Conservation (phyloP, 768 basidiomycete genomes). For the Termitomyces sp. region DNA sequence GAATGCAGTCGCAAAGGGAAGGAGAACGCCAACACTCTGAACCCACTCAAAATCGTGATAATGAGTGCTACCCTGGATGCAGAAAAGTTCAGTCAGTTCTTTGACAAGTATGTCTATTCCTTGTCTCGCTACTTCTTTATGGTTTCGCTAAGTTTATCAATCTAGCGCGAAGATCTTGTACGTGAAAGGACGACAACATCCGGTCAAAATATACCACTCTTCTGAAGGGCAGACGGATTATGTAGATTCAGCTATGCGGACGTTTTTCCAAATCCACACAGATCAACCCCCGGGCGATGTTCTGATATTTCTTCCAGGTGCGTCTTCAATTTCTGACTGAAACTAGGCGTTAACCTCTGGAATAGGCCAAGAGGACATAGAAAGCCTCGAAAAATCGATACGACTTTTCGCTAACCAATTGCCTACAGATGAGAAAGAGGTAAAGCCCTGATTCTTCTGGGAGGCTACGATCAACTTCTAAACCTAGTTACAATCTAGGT, state of each 20-base stretch:
- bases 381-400: slow-evolving; percentile 77
- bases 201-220: slow-evolving; percentile 83
- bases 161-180: slow-evolving; percentile 86
- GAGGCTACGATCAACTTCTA: background rate
- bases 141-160: background rate
- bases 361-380: slow-evolving; percentile 96
- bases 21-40: slow-evolving; percentile 30
- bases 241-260: slow-evolving; percentile 83
- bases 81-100: slow-evolving; percentile 89
- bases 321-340: background rate
- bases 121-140: background rate
- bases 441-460: slow-evolving; percentile 26
- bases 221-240: slow-evolving; percentile 76
- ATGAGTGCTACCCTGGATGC: slow-evolving; percentile 99
- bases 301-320: slow-evolving; percentile 89
- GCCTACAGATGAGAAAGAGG: slow-evolving; percentile 52
- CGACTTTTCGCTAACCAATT: slow-evolving; percentile 64
- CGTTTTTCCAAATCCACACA: slow-evolving; percentile 91
- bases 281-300: slow-evolving; percentile 83
- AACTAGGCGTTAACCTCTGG: background rate
- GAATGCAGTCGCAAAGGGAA: slow-evolving; percentile 45
- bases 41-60: slow-evolving; percentile 85
- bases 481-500: slow-evolving; percentile 42
- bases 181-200: slow-evolving; percentile 90
- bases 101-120: slow-evolving; percentile 57